Evolutionary conservation across 2,329 filamentous ascomycete species (phyloP), one percentile per base, ranked within the genome.

Genomic region (Acrocalymma vagum): DNA sequence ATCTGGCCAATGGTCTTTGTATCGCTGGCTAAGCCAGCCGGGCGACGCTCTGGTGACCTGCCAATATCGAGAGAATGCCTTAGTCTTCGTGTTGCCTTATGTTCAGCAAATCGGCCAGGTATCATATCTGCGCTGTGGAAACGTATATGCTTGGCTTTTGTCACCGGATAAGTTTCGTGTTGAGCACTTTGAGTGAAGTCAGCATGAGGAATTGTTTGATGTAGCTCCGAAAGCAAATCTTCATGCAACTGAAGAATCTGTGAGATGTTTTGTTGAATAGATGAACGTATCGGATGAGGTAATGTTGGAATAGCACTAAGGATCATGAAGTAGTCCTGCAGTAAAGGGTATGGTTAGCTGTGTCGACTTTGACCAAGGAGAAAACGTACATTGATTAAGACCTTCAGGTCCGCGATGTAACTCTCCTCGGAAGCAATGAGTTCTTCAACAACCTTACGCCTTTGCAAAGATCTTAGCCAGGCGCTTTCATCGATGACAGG

Each of bases 371-470:
- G 3, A 9, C 5, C 8, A 5, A 15, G n/a, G 5, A 21, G n/a
- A 15, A 7, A 4, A 41, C 83, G 63, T 73, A 93, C 92, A 71
- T 95, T 91, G 65, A 88, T 87, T 44, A 97, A 76, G 52, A 94
- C 90, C 57, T 90, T 90, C 42, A 97, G 71, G 59, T 96, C 93
- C 11, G 86, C 83, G 56, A 97, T 85, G 65, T 97, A 97, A 59
- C 86, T 84, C 64, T 94, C 88, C 68, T 97, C 94, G 0, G 92
- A 95, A 41, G 74, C 81, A 46, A 96, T 83, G 34, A 97, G 75
- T 71, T 97, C 94, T 62, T 94, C 88, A 23, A 97, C 72, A 25
- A 95, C 84, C 48, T 86, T 84, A 10, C 90, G 83, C 46, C 94
- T 83, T 59, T 91, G 87, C 14, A 88, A 70, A 2, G 90, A 83